Percentiles rank a stretch among this genome's conserved stretches.
phyloP scores from a whole-genome alignment of 2,329 filamentous ascomycete species.

The Cladophialophora immunda region DNA sequence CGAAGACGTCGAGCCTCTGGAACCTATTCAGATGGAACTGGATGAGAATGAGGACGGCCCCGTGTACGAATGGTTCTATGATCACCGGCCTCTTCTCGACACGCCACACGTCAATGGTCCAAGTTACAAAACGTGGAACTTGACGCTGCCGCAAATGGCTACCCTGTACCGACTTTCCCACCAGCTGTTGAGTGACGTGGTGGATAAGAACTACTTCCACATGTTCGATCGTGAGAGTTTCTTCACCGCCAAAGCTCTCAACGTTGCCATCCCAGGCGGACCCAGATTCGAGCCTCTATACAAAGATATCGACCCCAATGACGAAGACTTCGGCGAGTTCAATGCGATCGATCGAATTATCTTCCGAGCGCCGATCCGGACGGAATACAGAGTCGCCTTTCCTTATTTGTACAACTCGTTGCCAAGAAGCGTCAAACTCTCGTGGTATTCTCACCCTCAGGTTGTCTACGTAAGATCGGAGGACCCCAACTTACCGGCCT shows the following conservation, averaged over 20 bases:
- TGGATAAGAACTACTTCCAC: slow-evolving; percentile 97
- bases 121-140: slow-evolving; percentile 96
- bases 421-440: slow-evolving; percentile 89
- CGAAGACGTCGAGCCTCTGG: slow-evolving; percentile 95
- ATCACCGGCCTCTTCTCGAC: slow-evolving; percentile 88
- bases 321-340: slow-evolving; percentile 99
- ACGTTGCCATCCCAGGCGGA: slow-evolving; percentile 96
- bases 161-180: slow-evolving; percentile 90
- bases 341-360: slow-evolving; percentile 99
- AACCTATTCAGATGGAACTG: slow-evolving; percentile 98
- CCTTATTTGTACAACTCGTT: slow-evolving; percentile 97
- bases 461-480: slow-evolving; percentile 89
- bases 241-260: slow-evolving; percentile 93
- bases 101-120: slow-evolving; percentile 94
- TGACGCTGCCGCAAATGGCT: slow-evolving; percentile 93
- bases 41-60: slow-evolving; percentile 92
- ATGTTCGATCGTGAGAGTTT: slow-evolving; percentile 97
- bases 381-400: slow-evolving; percentile 93
- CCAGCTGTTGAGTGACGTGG: slow-evolving; percentile 87
- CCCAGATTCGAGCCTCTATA: slow-evolving; percentile 96
- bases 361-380: slow-evolving; percentile 92
- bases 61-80: slow-evolving; percentile 97
- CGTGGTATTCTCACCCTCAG: slow-evolving; percentile 94
- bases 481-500: slow-evolving; percentile 88
- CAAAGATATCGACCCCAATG: slow-evolving; percentile 98